A percentile compares a stretch with the other conserved stretches of the same genome.
phyloP scores from a whole-genome alignment of 805 yeast genomes.

The Metschnikowia shivogae region DNA sequence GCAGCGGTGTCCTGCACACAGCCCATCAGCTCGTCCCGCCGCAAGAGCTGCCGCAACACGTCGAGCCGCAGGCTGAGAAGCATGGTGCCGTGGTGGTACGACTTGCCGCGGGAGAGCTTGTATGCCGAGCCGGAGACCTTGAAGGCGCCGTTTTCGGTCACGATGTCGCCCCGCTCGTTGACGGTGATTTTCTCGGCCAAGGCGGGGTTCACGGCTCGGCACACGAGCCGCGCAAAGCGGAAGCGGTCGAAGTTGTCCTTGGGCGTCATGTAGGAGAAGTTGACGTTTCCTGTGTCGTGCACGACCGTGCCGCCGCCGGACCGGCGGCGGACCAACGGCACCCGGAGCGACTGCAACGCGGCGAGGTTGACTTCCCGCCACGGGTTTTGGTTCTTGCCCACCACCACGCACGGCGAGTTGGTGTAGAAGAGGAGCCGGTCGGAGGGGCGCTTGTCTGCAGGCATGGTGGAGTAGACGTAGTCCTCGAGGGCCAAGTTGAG shows the following conservation, averaged over 20 bases:
- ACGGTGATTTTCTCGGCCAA: conserved; percentile 34
- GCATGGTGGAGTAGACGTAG: conserved; percentile 64
- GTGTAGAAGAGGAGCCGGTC: conserved; percentile 67
- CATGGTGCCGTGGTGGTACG: conserved; percentile 97
- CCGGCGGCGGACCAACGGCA: conserved; percentile 71
- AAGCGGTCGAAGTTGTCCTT: conserved; percentile 60
- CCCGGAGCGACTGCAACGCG: conserved; percentile 41
- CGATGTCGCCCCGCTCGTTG: conserved; percentile 79
- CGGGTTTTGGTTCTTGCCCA: conserved; percentile 95
- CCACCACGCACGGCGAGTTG: conserved; percentile 82
- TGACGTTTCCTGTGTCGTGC: conserved; percentile 86
- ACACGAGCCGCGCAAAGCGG: conserved; percentile 47
- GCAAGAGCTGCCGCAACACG: conserved; percentile 56
- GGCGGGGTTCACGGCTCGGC: conserved; percentile 24
- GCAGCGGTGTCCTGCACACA: conserved; percentile 44
- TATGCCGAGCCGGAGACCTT: conserved; percentile 94
- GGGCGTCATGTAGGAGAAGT: conserved; percentile 75
- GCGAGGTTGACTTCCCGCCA: conserved; percentile 79
- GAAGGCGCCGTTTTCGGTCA: conserved; percentile 35
- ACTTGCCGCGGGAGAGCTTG: conserved; percentile 73
- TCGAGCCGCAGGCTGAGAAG: conserved; percentile 61
- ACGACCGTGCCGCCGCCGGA: conserved; percentile 98
- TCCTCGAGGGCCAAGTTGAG: conserved; percentile 80
- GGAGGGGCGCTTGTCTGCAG: conserved; percentile 26
- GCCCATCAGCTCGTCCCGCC: conserved; percentile 41